Evolutionary conservation across 192 early-diverging fungal species (phyloP), one percentile per base, ranked within the genome.

Genomic region (Coemansia sp.): DNA sequence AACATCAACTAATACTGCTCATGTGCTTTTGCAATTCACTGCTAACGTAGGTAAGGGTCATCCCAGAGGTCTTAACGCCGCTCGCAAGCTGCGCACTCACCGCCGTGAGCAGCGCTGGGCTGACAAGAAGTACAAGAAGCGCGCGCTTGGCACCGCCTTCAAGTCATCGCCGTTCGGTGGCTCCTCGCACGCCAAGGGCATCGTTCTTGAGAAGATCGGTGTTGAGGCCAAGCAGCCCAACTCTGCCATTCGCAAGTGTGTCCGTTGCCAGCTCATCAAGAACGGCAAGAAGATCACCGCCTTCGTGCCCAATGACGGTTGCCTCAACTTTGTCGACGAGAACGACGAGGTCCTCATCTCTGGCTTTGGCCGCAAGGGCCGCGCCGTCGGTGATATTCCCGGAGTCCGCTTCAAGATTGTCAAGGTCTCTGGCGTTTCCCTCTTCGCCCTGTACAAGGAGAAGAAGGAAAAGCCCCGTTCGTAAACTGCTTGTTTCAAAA

Each of bases 351-450:
- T 99, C 61, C 87, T 99, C 74, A 96, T 99, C 82, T 91, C 98
- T 69, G 98, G 98, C 91, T 98, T 99, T 89, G 98, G 98, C 94
- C 95, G 98, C 85, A 96, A 95, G 90, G 98, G 98, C 75, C 93
- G 93, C 76, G 98, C 98, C 84, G 93, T 92, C 71, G 96, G 98
- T 94, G 96, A 98, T 96, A 95, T 98, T 88, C 98, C 98, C 76
- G 98, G 98, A 95, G 94, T 98, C 76, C 96, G 98, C 76, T 99
- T 99, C 94, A 99, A 99, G 95, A 90, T 98, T 74, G 96, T 99
- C 86, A 98, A 99, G 91, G 98, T 99, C 76, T 92, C 98, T 70
- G 96, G 96, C 86, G 98, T 99, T 74, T 94, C 96, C 49, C 95
- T 99, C 71, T 86, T 98, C 63, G 96, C 98, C 76, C 86, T 99